Evolutionary conservation across 306 rosid species (phyloP).

Genomic region (Vigna unguiculata): DNA sequence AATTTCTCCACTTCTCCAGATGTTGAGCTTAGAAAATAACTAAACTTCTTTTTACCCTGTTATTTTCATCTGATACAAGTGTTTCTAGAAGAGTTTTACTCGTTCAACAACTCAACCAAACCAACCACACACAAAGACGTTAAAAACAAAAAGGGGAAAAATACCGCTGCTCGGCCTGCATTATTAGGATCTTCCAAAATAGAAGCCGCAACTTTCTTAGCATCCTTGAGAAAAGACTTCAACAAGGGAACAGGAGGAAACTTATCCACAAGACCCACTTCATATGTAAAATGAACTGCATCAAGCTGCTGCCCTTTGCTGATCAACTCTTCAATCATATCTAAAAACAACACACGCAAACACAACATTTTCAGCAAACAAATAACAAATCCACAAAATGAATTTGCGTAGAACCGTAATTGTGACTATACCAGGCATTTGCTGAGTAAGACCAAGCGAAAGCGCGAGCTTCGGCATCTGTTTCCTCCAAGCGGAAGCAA

Average conservation of each 20-base stretch:
- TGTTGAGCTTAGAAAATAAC: neutral
- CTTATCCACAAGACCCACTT: constrained; percentile 85
- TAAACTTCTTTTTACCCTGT: neutral
- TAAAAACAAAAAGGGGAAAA: constrained; percentile 3
- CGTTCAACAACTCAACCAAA: neutral
- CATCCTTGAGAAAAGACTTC: constrained; percentile 90
- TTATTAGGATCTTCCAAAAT: constrained; percentile 89
- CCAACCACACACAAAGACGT: neutral
- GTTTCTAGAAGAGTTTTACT: no score
- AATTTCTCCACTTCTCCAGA: no score
- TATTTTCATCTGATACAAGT: neutral
- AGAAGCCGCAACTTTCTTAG: constrained; percentile 93
- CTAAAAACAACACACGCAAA: constrained; percentile 45
- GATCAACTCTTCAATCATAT: constrained; percentile 93
- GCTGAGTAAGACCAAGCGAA: constrained; percentile 84
- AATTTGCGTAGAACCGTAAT: neutral
- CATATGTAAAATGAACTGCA: constrained; percentile 96
- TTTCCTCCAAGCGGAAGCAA: constrained; percentile 96
- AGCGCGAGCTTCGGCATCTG: constrained; percentile 99
- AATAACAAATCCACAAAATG: neutral
- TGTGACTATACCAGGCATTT: constrained; percentile 76
- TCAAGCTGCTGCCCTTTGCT: constrained; percentile 99
- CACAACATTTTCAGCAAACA: neutral
- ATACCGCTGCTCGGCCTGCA: constrained; percentile 92
- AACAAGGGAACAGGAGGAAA: constrained; percentile 92